Base-by-base conservation (phyloP, 768 basidiomycete species). In the Cystobasidium ongulense region DNA sequence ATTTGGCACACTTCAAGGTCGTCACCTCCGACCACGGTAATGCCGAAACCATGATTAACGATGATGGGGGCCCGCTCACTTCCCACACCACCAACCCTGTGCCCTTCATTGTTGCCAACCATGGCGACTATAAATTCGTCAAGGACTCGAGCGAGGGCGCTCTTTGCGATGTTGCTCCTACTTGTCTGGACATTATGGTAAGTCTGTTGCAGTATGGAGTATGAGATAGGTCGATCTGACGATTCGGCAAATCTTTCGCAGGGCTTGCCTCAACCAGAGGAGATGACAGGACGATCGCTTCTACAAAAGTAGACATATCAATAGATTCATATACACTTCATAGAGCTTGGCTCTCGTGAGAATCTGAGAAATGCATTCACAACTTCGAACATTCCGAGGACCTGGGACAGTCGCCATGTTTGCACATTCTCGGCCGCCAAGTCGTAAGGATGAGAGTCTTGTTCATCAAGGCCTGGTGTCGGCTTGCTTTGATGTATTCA, bases 21-120 rank as follows among this genome's bases (percentile, higher is more conserved):
- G 84, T 97, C 80, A 95, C 94, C 1, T 88, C 93, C 15, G 94
- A 96, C 81, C 93, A 96, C 81, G 93, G 93, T 1, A 97, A 97
- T 80, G 93, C 92, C 50, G 92, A 95, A 81, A 90, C 93, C 83
- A 94, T 94, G 92, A 83, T 87, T 75, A 90, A 94, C 1, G 85
- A 88, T 76, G 93, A 91, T 0, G 90, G 90, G 41, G 88, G 86
- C 52, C 92, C 93, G 18, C 91, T 93, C 81, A 96, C 92, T 11
- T 90, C 90, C n/a, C 90, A 92, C 79, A 91, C 90, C 43, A 91
- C 89, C 72, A 94, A 92, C 82, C 85, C 86, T 0, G 92, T 95
- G 10, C 92, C 92, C 17, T 91, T 95, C 84, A 92, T 95, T 78
- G 87, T 92, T 83, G 87, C 88, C 7, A 65, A 90, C 87, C 46